Base-by-base conservation (phyloP, 2,329 filamentous ascomycete species). In the Penicillium expansum region DNA sequence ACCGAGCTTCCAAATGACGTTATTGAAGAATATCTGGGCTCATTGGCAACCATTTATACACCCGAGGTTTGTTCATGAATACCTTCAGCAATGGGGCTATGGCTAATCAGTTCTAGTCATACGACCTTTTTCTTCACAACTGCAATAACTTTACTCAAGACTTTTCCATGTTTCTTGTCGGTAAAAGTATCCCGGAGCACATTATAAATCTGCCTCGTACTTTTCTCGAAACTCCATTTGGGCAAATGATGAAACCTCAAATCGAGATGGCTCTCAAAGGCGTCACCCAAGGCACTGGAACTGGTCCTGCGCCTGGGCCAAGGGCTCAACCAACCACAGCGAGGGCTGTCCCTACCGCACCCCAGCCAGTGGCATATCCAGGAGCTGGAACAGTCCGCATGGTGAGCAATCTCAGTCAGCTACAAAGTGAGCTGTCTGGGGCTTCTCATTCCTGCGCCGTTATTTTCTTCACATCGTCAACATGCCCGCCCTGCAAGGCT, bases 141-240 rank as follows among this genome's bases (percentile, higher is more conserved):
- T 97, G 93, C 79, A 99, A 97, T 77, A 97, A 97, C 74, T 99
- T 97, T 74, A 91, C 90, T 4, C 93, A 97, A 69, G 92, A 96
- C 59, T 87, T 97, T 63, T 81, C 91, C 61, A 94, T 90, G 74
- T 97, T 97, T 62, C 80, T 97, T 0, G 79, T 97, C 1, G 93
- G 94, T 22, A 89, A 87, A 65, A 90, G 91, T 3, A 97, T 97
- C 58, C 94, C 94, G 0, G 83, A 87, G 1, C 87, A 96, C 67
- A 97, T 99, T 63, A 83, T 85, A 30, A 91, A 88, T 63, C 86
- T 97, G 70, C 93, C 93, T 0, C 83, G 92, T 67, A 89, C 87
- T 1, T 92, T 97, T 9, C 81, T 97, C 13, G 86, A 89, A 57
- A 94, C 91, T 0, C 91, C 91, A 0, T 89, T 96, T 68, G 94